These are phyloP conservation scores for Wickerhamiella galacta DNA, from an alignment of 805 yeast species.

Conservation along the genomic window DNA sequence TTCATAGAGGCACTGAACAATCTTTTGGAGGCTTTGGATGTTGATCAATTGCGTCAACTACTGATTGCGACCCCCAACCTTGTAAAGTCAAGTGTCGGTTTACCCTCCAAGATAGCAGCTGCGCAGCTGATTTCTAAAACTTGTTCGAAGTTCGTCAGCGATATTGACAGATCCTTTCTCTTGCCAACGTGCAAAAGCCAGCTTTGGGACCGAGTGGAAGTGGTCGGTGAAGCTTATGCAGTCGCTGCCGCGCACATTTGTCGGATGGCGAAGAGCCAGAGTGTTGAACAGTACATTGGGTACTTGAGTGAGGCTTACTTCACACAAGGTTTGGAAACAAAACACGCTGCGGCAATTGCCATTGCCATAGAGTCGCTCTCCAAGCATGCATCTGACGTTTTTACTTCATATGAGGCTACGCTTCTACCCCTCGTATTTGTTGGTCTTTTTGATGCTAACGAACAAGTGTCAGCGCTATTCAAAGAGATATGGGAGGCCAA, in stretches of 20 bases:
- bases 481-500: constrained; percentile 65
- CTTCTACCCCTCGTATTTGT: constrained; percentile 67
- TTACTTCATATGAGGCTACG: constrained; percentile 41
- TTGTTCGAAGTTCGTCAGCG: constrained; percentile 36
- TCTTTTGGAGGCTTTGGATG: constrained; percentile 42
- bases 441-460: constrained; percentile 50
- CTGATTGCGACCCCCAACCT: constrained; percentile 36
- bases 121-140: constrained; percentile 53
- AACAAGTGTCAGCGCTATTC: constrained; percentile 32
- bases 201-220: constrained; percentile 50
- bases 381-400: constrained; percentile 50
- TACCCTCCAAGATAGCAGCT: constrained; percentile 83
- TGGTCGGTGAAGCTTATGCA: constrained; percentile 63
- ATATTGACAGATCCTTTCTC: constrained; percentile 37
- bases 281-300: constrained; percentile 37
- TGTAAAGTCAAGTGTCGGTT: constrained; percentile 58
- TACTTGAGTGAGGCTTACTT: constrained; percentile 42
- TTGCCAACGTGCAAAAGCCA: constrained; percentile 42
- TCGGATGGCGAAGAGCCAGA: constrained; percentile 38
- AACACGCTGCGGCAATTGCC: constrained; percentile 36
- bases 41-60: constrained; percentile 31
- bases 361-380: constrained; percentile 49
- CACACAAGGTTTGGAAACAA: constrained; percentile 32
- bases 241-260: constrained; percentile 64
- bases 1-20: constrained; percentile 74